A percentile compares a stretch with the other conserved stretches of the same genome.
phyloP scores from a whole-genome alignment of 2,329 filamentous ascomycete genomes.

The Raffaelea ambrosiae region DNA sequence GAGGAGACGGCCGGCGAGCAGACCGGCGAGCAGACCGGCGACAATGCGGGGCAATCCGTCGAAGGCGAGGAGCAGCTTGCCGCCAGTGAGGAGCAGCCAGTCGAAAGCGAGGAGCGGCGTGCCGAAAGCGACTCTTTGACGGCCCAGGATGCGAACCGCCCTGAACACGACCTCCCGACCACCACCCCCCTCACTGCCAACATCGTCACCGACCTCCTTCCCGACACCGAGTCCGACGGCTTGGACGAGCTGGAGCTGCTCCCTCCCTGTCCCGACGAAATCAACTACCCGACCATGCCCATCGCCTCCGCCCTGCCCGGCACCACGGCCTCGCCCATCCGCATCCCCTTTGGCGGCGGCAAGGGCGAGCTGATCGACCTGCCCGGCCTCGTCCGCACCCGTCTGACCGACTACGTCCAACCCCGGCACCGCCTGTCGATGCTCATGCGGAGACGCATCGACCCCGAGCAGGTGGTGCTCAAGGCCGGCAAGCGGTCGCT shows the following conservation, averaged over 20 bases:
- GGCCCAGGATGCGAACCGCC: neutral
- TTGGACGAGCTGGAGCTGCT: conserved; percentile 51
- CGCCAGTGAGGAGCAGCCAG: neutral
- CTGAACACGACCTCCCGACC: neutral
- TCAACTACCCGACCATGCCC: conserved; percentile 74
- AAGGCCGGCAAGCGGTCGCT: conserved; percentile 66
- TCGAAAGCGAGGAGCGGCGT: neutral
- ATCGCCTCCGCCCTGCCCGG: conserved; percentile 80
- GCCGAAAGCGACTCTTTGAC: neutral
- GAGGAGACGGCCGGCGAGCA: neutral
- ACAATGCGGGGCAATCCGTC: neutral
- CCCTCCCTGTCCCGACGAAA: conserved; percentile 66
- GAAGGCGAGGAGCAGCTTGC: no score
- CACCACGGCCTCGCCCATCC: conserved; percentile 90
- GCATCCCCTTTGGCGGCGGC: conserved; percentile 78
- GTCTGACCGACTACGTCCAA: conserved; percentile 62
- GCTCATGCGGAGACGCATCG: conserved; percentile 69
- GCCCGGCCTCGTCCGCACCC: conserved; percentile 70
- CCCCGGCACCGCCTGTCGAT: conserved; percentile 57
- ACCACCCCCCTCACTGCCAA: neutral
- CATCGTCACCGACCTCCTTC: neutral
- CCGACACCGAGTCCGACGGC: conserved; percentile 12
- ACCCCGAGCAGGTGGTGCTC: conserved; percentile 64
- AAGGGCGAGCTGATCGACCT: conserved; percentile 90
- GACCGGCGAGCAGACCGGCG: neutral